Evolutionary conservation across 768 basidiomycete genomes (phyloP).

Genomic region (Termitomyces sp.): DNA sequence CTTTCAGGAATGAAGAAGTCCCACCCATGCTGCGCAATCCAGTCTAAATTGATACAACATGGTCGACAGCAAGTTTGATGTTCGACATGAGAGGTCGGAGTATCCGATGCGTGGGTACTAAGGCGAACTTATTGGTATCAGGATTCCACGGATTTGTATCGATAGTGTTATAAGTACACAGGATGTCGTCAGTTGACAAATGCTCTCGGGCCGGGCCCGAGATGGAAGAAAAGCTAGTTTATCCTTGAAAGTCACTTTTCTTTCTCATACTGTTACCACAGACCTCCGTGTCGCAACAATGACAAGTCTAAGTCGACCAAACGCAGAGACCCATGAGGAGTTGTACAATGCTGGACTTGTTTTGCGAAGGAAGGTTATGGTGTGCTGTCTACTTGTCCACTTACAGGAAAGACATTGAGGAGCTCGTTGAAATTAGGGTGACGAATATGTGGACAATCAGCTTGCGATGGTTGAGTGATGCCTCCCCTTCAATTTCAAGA

Average conservation of each 20-base stretch:
- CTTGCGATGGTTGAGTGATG: slow-evolving; percentile 24
- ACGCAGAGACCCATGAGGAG: slow-evolving; percentile 32
- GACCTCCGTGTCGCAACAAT: slow-evolving; percentile 7
- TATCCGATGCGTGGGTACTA: background rate
- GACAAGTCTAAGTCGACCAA: slow-evolving; percentile 18
- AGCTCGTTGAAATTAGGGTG: slow-evolving; percentile 22
- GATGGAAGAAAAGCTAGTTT: background rate
- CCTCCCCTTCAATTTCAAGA: too few relatives aligned
- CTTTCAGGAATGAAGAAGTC: slow-evolving; percentile 38
- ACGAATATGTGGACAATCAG: slow-evolving; percentile 37
- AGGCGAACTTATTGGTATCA: background rate
- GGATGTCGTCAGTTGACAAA: background rate
- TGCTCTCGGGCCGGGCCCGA: background rate
- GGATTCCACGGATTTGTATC: background rate
- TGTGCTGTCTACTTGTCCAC: slow-evolving; percentile 9
- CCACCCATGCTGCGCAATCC: too few relatives aligned
- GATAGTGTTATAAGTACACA: background rate
- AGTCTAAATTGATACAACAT: too few relatives aligned
- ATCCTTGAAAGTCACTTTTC: background rate
- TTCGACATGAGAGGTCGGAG: background rate
- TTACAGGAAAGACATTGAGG: background rate
- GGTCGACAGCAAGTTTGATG: background rate
- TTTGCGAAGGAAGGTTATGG: slow-evolving; percentile 37
- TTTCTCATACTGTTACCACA: background rate
- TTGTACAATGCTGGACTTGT: slow-evolving; percentile 36